Evolutionary conservation across 2,329 filamentous ascomycete genomes (phyloP), one percentile per base, ranked within the genome.

Genomic region (Penicillium fuscoglaucum): DNA sequence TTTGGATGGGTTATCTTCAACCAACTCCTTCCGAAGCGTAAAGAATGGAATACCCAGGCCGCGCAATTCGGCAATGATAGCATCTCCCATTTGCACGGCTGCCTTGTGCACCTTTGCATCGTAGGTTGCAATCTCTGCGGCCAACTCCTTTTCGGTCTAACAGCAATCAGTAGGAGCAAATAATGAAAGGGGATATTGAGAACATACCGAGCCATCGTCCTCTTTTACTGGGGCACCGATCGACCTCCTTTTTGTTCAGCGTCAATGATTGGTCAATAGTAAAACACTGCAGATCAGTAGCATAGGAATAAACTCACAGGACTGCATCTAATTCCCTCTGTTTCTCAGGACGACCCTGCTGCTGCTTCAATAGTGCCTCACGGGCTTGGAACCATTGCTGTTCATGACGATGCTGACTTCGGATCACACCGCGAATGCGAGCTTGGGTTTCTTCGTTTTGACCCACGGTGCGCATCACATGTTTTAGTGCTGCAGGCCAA

Each of bases 21-120:
- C 72, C 35, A 82, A 65, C 12, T 78, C 74, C 41, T 72, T 64
- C 55, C 76, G 77, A 29, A 83, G 81, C 6, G 80, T 82, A 66
- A 87, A 88, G 68, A 88, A 87, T 0, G 85, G 85, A 37, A 88
- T 80, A 9, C 82, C 84, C 33, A 89, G 69, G 8, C 72, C 75
- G 57, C 83, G 83, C 47, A 90, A 70, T 62, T 85, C 83, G 1
- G 73, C 70, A 7, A 76, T 78, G 72, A 88, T 83, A 15, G 82
- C 81, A n/a, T 79, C 76, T 0, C 82, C 79, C 86, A 90, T 88
- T 12, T 83, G 77, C 41, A 74, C 73, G 51, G 83, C 82, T 3
- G 85, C 86, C 55, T 77, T 79, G 64, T 88, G 83, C 17, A 89
- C 83, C 67, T 89, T 89, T 52, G 74, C 72, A 62, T 89, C 85